Percentiles rank a stretch among this genome's conserved stretches.
These are phyloP conservation scores for Monosporozyma servazzii DNA, from an alignment of 805 yeast genomes.

Conservation along the genomic window DNA sequence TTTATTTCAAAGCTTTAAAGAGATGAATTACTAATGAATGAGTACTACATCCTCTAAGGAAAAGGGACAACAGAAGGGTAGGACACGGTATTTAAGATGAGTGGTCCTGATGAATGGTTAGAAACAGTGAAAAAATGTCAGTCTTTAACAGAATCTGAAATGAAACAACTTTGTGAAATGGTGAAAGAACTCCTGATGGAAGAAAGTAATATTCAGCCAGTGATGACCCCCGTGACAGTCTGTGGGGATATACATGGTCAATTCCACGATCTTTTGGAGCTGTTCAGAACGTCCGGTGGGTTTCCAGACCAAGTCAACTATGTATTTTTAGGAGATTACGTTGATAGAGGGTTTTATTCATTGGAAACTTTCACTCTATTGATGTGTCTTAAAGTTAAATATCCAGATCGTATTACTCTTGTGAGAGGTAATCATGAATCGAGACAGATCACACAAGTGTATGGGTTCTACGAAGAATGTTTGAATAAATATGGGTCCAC, in stretches of 20 bases:
- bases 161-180: constrained; percentile 92
- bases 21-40: too few relatives aligned
- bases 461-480: constrained; percentile 96
- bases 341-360: constrained; percentile 94
- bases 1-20: not conserved
- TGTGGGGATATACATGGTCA: constrained; percentile 99
- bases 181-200: constrained; percentile 94
- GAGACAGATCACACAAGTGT: constrained; percentile 96
- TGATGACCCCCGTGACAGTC: constrained; percentile 85
- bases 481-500: constrained; percentile 86
- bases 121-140: constrained; percentile 88
- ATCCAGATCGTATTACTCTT: constrained; percentile 74
- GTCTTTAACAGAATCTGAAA: constrained; percentile 80
- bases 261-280: constrained; percentile 85
- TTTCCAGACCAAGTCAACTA: constrained; percentile 76
- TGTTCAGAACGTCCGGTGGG: constrained; percentile 88
- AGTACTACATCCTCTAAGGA: too few relatives aligned
- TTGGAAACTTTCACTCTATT: constrained; percentile 87
- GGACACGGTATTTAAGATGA: not conserved
- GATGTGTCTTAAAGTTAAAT: constrained; percentile 87
- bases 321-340: constrained; percentile 90
- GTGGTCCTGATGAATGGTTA: constrained; percentile 92
- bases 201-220: constrained; percentile 91
- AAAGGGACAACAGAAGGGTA: too few relatives aligned
- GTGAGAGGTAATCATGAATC: constrained; percentile 98